These are phyloP conservation scores for Ustilago shanxiensis DNA, from an alignment of 1,284 basidiomycete genomes.

Conservation along the genomic window DNA sequence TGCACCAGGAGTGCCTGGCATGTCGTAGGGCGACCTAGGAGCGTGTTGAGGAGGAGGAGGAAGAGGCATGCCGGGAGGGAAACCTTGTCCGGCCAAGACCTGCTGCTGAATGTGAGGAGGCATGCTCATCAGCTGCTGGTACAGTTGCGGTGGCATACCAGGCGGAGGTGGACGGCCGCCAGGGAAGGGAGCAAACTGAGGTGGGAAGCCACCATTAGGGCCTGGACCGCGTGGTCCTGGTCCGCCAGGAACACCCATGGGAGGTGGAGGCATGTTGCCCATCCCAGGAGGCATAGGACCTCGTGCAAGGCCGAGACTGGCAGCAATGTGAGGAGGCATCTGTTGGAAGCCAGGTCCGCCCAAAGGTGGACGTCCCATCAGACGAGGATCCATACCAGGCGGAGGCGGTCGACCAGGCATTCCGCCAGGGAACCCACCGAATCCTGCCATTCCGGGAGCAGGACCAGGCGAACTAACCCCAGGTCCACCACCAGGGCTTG, in stretches of 20 bases:
- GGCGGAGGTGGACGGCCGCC: slow-evolving; percentile 44
- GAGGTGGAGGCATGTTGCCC: slow-evolving; percentile 36
- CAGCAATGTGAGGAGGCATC: slow-evolving; percentile 60
- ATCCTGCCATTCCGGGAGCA: slow-evolving; percentile 26
- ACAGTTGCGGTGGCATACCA: slow-evolving; percentile 60
- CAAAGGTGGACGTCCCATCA: slow-evolving; percentile 53
- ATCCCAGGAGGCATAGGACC: slow-evolving; percentile 53
- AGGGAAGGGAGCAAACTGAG: slow-evolving; percentile 34
- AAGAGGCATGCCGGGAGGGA: slow-evolving; percentile 34
- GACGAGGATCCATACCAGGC: slow-evolving; percentile 53
- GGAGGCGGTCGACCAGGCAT: slow-evolving; percentile 41
- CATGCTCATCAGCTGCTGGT: slow-evolving; percentile 64
- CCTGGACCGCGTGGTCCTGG: slow-evolving; percentile 24
- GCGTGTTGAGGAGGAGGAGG: slow-evolving; percentile 3
- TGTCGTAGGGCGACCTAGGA: slow-evolving; percentile 37
- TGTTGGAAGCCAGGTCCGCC: slow-evolving; percentile 46
- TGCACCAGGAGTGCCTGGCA: slow-evolving; percentile 19
- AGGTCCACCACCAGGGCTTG: slow-evolving; percentile 22
- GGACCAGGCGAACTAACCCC: slow-evolving; percentile 35
- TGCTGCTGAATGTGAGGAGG: slow-evolving; percentile 65
- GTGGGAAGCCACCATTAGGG: slow-evolving; percentile 31
- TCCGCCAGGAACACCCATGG: slow-evolving; percentile 36
- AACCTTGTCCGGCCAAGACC: slow-evolving; percentile 42
- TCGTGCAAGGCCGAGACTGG: slow-evolving; percentile 37
- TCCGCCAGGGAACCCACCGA: slow-evolving; percentile 38